A percentile compares a stretch with the other conserved stretches of the same genome.
Conservation (phyloP, 768 basidiomycete species). For the Tubosaeta sp. region DNA sequence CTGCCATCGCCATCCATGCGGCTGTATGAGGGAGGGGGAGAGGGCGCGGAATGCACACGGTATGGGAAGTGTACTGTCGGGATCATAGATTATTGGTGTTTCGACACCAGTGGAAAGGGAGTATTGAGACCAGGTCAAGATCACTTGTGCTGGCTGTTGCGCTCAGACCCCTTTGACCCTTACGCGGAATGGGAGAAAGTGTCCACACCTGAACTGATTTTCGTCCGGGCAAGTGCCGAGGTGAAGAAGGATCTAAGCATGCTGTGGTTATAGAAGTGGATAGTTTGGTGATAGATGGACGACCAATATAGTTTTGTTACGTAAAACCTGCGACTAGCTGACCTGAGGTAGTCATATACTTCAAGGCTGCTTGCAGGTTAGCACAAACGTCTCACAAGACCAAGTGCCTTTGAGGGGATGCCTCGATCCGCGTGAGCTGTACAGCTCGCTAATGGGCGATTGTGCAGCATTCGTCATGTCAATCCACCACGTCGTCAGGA, state of each 20-base stretch:
- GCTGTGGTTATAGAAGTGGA: conserved; percentile 22
- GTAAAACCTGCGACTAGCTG: too few relatives aligned
- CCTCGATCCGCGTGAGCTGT: neutral
- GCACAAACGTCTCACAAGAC: conserved; percentile 17
- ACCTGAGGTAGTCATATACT: neutral
- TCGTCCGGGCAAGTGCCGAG: conserved; percentile 17
- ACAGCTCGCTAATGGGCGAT: neutral
- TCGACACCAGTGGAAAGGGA: conserved; percentile 25
- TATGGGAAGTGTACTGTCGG: conserved; percentile 23
- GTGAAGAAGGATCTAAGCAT: conserved; percentile 10
- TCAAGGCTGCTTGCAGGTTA: conserved; percentile 12
- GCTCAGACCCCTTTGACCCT: conserved; percentile 28
- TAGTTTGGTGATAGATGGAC: too few relatives aligned
- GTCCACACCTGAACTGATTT: conserved; percentile 25
- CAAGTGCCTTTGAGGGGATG: conserved; percentile 7
- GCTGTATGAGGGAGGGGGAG: conserved; percentile 16
- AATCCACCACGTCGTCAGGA: conserved; percentile 18
- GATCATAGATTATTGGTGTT: conserved; percentile 31
- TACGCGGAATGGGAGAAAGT: conserved; percentile 25
- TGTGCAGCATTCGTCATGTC: conserved; percentile 15
- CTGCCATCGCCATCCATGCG: conserved; percentile 15
- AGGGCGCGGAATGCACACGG: conserved; percentile 10
- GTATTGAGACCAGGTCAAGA: conserved; percentile 21
- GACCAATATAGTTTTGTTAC: too few relatives aligned
- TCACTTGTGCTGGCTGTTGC: conserved; percentile 27